Evolutionary conservation across 352 stramenopile genomes (phyloP).

Genomic region (Phytopythium boreale): DNA sequence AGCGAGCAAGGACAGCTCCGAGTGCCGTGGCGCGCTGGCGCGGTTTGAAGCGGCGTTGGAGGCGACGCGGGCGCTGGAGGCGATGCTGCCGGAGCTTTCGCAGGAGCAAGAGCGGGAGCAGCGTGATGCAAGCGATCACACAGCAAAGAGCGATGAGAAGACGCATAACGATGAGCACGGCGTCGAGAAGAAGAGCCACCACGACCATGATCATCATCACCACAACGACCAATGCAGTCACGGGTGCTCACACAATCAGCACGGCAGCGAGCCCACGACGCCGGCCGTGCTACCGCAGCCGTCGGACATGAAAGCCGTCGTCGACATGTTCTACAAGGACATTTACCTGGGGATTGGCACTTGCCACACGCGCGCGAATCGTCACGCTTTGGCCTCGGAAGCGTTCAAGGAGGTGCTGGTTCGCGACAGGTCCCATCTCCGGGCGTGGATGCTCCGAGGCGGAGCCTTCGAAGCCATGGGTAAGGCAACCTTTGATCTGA

Average conservation of each 20-base stretch:
- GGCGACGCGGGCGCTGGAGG: conserved; percentile 30
- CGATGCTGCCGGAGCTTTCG: conserved; percentile 35
- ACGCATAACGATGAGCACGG: background rate
- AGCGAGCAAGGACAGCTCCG: background rate
- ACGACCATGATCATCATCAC: conserved; percentile 9
- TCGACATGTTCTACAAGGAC: conserved; percentile 72
- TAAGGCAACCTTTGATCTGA: background rate
- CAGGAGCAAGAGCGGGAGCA: conserved; percentile 17
- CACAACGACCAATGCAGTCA: conserved; percentile 9
- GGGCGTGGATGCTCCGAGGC: conserved; percentile 52
- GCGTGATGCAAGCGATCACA: conserved; percentile 1
- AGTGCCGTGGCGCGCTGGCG: conserved; percentile 9
- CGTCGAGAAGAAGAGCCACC: background rate
- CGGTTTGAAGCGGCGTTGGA: conserved; percentile 34
- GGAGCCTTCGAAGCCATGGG: conserved; percentile 54
- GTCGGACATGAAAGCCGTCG: conserved; percentile 48
- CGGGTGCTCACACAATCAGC: conserved; percentile 6
- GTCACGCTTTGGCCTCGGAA: conserved; percentile 41
- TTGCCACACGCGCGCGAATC: conserved; percentile 27
- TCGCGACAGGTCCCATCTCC: conserved; percentile 38
- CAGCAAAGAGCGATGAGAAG: conserved; percentile 2
- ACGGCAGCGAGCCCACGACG: conserved; percentile 8
- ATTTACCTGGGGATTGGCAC: conserved; percentile 49
- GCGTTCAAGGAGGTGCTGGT: conserved; percentile 71
- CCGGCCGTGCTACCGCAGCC: conserved; percentile 27